Base-by-base conservation (phyloP, 768 basidiomycete genomes). In the Lyophyllum semitale region DNA sequence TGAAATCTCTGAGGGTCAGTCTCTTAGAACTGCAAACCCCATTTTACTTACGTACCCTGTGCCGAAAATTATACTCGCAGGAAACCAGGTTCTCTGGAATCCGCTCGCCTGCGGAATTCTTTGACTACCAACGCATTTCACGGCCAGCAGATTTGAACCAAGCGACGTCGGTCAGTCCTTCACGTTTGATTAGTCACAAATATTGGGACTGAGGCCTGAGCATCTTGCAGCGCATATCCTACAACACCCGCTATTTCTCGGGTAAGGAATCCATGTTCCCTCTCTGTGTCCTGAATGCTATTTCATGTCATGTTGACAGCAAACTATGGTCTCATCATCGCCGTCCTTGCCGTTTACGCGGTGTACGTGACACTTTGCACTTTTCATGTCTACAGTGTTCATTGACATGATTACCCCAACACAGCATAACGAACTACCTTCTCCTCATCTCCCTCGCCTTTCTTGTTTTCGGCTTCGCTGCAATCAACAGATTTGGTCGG, bases 211-310 rank as follows among this genome's bases (percentile, higher is more conserved):
- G 44, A 54, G 12, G 27, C 20, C 3, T 43, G 20, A 29, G 43
- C 17, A 29, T 22, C 13, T 22, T 50, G 27, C 66, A 94, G 93
- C 85, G 93, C 55, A 91, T 95, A 82, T 91, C 92, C 22, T 94
- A 96, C 77, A 96, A 96, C 76, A 94, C 93, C 37, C 87, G 90
- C 46, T 92, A 91, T 68, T 92, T 91, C 73, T 92, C 90, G 54
- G 88, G 87, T 87, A 48, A 57, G 52, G 68, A 56, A 25, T 47
- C 2, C 32, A 4, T 13, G 8, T 26, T 37, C 13, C 30, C 55
- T 53, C 51, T 49, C 37, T 35, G 17, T 30, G 11, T 11, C 23
- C 15, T 35, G 18, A 58, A 46, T 13, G 11, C 2, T 26, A 25
- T 27, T 27, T 51, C 51, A 69, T 59, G 29, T 51, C 26, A 6